A percentile compares a stretch with the other conserved stretches of the same genome.
phyloP scores from a whole-genome alignment of 2,329 filamentous ascomycete genomes.

The Xylariaceae sp. region DNA sequence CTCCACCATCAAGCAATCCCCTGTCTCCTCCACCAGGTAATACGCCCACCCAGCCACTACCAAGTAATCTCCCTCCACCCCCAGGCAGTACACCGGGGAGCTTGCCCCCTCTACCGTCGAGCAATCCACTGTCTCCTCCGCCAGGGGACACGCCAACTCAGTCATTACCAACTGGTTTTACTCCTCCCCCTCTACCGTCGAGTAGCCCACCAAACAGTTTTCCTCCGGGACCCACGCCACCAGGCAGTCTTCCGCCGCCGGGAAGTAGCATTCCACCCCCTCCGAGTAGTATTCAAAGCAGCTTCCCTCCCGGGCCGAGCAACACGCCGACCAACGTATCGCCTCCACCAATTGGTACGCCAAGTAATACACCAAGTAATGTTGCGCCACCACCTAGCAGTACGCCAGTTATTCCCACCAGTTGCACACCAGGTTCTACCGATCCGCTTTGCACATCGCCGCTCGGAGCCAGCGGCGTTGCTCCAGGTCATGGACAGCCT shows the following conservation, averaged over 20 bases:
- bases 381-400: neutral
- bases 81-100: neutral
- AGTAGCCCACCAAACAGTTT: no score
- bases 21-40: neutral
- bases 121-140: neutral
- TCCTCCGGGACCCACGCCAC: no score
- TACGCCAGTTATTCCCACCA: neutral
- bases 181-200: no score
- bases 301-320: no score
- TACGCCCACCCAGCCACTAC: no score
- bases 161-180: no score
- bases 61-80: no score
- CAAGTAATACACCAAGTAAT: neutral
- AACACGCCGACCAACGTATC: no score
- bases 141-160: no score
- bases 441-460: constrained; percentile 7
- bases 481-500: constrained; percentile 16
- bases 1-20: neutral
- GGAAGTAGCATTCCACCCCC: no score
- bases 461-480: constrained; percentile 6
- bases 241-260: no score
- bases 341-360: neutral
- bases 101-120: neutral
- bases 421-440: constrained; percentile 7
- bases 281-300: no score